phyloP scores from a whole-genome alignment of 441 rosid species.

The Erysimum pusillum region DNA sequence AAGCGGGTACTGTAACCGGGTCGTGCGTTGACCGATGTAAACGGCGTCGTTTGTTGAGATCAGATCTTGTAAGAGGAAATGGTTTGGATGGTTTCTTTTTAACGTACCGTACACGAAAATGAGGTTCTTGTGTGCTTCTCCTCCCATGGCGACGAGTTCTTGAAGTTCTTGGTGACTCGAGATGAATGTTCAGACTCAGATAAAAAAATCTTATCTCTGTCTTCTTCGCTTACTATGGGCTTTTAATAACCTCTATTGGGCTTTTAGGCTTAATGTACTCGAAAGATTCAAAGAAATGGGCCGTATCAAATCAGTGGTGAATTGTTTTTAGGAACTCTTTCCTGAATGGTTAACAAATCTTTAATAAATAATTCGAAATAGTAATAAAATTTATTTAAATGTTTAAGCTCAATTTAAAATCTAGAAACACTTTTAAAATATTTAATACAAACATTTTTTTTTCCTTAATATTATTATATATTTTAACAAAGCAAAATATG shows the following conservation, averaged over 20 bases:
- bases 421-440: too few relatives aligned
- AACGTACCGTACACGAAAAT: conserved; percentile 78
- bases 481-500: too few relatives aligned
- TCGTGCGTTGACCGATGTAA: conserved; percentile 54
- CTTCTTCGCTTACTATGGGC: not conserved
- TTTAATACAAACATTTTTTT: too few relatives aligned
- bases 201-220: not conserved
- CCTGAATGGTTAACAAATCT: too few relatives aligned
- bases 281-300: not conserved
- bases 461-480: too few relatives aligned
- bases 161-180: conserved; percentile 6
- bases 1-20: conserved; percentile 61
- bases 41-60: conserved; percentile 57
- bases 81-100: conserved; percentile 63
- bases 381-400: too few relatives aligned
- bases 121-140: conserved; percentile 38
- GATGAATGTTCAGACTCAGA: not conserved
- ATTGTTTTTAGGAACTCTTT: too few relatives aligned
- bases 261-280: not conserved
- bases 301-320: not conserved
- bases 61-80: conserved; percentile 59
- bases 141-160: conserved; percentile 38
- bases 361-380: too few relatives aligned
- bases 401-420: too few relatives aligned
- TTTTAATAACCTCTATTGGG: not conserved